These are phyloP conservation scores for Austroboletus novae-zelandiae DNA, from an alignment of 1,284 basidiomycete species.

Conservation along the genomic window DNA sequence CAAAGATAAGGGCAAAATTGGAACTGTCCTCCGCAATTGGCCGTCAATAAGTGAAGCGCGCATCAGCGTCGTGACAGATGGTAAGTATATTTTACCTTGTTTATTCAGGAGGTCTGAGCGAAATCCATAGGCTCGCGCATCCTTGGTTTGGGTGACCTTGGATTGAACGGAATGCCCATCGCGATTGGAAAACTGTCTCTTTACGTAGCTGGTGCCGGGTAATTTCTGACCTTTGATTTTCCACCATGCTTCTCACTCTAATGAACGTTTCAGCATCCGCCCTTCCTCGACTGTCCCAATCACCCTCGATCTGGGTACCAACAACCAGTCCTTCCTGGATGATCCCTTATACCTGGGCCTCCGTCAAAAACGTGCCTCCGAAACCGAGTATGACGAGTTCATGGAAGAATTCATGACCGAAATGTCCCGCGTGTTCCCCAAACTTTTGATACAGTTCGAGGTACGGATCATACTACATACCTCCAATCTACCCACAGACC, in stretches of 20 bases:
- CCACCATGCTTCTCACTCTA: not conserved
- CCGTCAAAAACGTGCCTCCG: slow-evolving; percentile 65
- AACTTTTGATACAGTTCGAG: slow-evolving; percentile 90
- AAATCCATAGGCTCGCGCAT: slow-evolving; percentile 70
- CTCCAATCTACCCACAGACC: not conserved
- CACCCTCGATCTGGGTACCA: slow-evolving; percentile 84
- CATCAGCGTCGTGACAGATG: slow-evolving; percentile 88
- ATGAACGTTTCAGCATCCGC: slow-evolving; percentile 59
- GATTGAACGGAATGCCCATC: slow-evolving; percentile 89
- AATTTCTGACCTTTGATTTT: slow-evolving; percentile 17
- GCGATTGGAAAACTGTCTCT: slow-evolving; percentile 91
- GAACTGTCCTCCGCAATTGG: slow-evolving; percentile 73
- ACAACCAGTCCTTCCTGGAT: slow-evolving; percentile 78
- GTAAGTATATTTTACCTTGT: slow-evolving; percentile 35
- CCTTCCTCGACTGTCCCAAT: slow-evolving; percentile 87
- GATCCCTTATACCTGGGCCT: slow-evolving; percentile 92
- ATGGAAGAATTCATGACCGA: slow-evolving; percentile 94
- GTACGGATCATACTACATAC: slow-evolving; percentile 30
- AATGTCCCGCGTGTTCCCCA: slow-evolving; percentile 73
- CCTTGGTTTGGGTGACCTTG: slow-evolving; percentile 89
- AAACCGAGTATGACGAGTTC: slow-evolving; percentile 71
- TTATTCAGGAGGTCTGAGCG: slow-evolving; percentile 1
- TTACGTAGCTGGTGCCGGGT: slow-evolving; percentile 88
- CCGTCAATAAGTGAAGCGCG: slow-evolving; percentile 70
- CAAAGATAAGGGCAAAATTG: slow-evolving; percentile 81